phyloP scores from a whole-genome alignment of 768 basidiomycete genomes.

The Strobilomyces confusus region DNA sequence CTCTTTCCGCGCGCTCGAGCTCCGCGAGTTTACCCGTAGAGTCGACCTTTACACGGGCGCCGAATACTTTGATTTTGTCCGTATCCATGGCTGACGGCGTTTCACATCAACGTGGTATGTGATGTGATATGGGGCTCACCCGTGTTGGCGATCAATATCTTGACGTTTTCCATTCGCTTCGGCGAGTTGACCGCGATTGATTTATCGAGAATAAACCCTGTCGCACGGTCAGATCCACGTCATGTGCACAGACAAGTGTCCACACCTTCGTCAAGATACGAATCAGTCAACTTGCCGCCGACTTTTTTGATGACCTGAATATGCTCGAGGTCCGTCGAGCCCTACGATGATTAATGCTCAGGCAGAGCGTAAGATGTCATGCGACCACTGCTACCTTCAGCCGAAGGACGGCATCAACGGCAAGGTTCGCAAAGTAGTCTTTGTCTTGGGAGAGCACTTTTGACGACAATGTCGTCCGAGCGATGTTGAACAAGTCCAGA shows the following conservation, averaged over 20 bases:
- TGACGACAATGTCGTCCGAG: constrained; percentile 89
- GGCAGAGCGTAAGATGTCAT: background rate
- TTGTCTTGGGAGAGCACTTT: constrained; percentile 98
- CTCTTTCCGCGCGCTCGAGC: constrained; percentile 93
- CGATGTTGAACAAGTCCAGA: constrained; percentile 93
- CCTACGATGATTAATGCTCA: constrained; percentile 44
- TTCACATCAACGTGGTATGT: background rate
- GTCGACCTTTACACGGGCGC: constrained; percentile 93
- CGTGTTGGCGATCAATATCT: constrained; percentile 97
- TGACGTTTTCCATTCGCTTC: constrained; percentile 90
- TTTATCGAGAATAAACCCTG: constrained; percentile 98
- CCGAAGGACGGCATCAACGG: constrained; percentile 93
- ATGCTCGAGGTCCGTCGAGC: constrained; percentile 94
- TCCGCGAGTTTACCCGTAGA: constrained; percentile 96
- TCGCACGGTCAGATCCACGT: background rate
- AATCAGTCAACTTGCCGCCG: constrained; percentile 97
- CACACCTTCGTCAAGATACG: constrained; percentile 92
- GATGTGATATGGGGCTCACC: constrained; percentile 47
- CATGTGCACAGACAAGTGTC: constrained; percentile 2
- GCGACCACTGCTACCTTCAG: constrained; percentile 56
- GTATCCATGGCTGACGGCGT: constrained; percentile 87
- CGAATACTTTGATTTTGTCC: constrained; percentile 99
- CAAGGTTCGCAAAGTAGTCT: constrained; percentile 95
- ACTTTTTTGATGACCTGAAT: constrained; percentile 99
- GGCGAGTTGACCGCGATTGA: constrained; percentile 91